Conservation (phyloP, 768 basidiomycete genomes). For the Termitomyces bulborhizus region DNA sequence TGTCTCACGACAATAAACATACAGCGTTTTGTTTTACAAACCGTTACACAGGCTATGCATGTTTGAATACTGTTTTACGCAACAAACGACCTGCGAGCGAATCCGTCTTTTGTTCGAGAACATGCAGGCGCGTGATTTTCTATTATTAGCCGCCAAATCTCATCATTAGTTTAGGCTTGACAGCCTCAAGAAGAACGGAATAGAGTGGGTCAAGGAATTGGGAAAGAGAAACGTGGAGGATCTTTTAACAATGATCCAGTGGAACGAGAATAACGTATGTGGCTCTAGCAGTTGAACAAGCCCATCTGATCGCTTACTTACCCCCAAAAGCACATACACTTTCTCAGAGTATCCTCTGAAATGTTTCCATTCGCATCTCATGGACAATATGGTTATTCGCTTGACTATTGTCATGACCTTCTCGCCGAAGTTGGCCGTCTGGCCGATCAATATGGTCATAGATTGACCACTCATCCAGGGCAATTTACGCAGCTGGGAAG, state of each 20-base stretch:
- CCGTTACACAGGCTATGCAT: conserved; percentile 57
- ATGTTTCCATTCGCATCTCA: conserved; percentile 95
- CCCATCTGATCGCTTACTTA: not conserved
- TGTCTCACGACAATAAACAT: not conserved
- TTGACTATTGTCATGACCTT: conserved; percentile 62
- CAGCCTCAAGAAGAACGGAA: conserved; percentile 73
- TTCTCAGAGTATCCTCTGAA: conserved; percentile 84
- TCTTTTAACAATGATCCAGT: conserved; percentile 69
- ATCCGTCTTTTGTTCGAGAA: conserved; percentile 71
- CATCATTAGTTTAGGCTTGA: conserved; percentile 46
- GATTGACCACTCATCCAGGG: conserved; percentile 85
- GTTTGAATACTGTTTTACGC: conserved; percentile 79
- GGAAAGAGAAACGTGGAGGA: conserved; percentile 73
- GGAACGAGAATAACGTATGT: conserved; percentile 82
- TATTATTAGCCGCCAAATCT: not conserved
- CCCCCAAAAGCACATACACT: conserved; percentile 56
- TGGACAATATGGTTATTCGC: conserved; percentile 68
- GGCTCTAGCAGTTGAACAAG: too few relatives aligned
- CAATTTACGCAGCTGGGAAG: conserved; percentile 83
- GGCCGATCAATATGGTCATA: conserved; percentile 64
- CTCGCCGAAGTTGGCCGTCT: conserved; percentile 56
- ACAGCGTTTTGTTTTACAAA: not conserved
- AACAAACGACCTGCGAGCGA: conserved; percentile 58
- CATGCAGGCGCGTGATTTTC: conserved; percentile 40
- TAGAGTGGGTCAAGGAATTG: conserved; percentile 77